phyloP scores from a whole-genome alignment of 1,284 basidiomycete genomes.

The Sparassis latifolia region DNA sequence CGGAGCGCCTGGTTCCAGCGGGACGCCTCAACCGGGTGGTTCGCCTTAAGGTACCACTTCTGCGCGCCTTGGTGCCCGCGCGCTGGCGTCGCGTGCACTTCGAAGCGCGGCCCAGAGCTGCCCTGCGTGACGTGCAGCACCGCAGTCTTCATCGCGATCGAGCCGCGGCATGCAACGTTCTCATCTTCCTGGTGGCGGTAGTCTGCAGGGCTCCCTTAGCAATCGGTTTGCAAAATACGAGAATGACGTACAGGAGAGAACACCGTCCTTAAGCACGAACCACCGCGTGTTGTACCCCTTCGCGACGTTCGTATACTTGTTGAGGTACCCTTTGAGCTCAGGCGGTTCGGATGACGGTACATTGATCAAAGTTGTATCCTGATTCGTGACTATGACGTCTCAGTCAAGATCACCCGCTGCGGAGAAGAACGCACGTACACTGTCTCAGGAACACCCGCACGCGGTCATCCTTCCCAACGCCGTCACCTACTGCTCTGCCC shows the following conservation, averaged over 20 bases:
- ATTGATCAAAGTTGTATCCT: constrained; percentile 64
- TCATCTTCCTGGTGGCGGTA: constrained; percentile 94
- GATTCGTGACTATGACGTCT: constrained; percentile 59
- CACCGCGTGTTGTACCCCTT: constrained; percentile 89
- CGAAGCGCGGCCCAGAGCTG: constrained; percentile 72
- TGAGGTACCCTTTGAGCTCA: constrained; percentile 73
- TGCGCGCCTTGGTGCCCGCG: constrained; percentile 44
- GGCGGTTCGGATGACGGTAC: constrained; percentile 47
- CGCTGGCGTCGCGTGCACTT: constrained; percentile 64
- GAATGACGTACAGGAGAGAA: constrained; percentile 67
- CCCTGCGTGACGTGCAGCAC: constrained; percentile 45
- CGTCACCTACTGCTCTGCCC: constrained; percentile 75
- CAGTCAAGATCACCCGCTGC: too few relatives aligned
- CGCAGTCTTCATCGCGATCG: constrained; percentile 84
- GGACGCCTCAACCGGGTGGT: constrained; percentile 83
- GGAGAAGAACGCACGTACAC: constrained; percentile 41
- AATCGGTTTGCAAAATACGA: constrained; percentile 1
- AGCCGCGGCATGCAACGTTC: constrained; percentile 79
- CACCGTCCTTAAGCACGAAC: constrained; percentile 89
- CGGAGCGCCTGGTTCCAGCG: constrained; percentile 80
- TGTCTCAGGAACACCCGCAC: constrained; percentile 83
- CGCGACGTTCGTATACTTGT: constrained; percentile 89
- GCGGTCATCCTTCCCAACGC: constrained; percentile 67
- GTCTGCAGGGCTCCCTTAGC: constrained; percentile 37
- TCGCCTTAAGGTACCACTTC: constrained; percentile 90